These are phyloP conservation scores for Cladosporium sp. DNA, from an alignment of 2,329 filamentous ascomycete genomes.

Conservation along the genomic window DNA sequence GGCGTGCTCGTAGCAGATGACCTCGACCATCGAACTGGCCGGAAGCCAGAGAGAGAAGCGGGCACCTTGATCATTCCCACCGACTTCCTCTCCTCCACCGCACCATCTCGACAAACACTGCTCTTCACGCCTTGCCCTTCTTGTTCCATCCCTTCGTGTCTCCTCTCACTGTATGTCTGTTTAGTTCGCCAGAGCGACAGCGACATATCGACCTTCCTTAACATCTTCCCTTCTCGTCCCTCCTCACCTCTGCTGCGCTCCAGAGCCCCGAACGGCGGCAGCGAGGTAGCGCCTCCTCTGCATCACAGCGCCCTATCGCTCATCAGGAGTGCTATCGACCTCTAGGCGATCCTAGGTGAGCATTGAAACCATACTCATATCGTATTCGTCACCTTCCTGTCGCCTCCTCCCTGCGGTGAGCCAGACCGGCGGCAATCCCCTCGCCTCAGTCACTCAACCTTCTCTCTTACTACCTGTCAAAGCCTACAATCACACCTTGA, in stretches of 20 bases:
- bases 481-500: not conserved
- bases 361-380: conserved; percentile 19
- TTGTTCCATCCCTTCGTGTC: conserved; percentile 15
- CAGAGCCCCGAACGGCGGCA: conserved; percentile 23
- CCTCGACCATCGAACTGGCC: conserved; percentile 18
- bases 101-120: conserved; percentile 17
- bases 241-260: conserved; percentile 14
- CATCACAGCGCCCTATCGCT: conserved; percentile 25
- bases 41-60: conserved; percentile 15
- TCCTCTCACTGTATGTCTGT: not conserved
- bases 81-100: conserved; percentile 16
- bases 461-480: not conserved
- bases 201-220: not conserved
- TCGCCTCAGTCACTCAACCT: conserved; percentile 4
- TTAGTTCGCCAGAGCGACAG: conserved; percentile 9
- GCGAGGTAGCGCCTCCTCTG: conserved; percentile 29
- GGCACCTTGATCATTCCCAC: conserved; percentile 19
- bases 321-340: conserved; percentile 27
- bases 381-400: conserved; percentile 17
- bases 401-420: conserved; percentile 23
- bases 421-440: conserved; percentile 5
- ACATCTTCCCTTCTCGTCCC: not conserved
- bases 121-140: not conserved
- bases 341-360: conserved; percentile 32
- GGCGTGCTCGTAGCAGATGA: conserved; percentile 14